Base-by-base conservation (phyloP, 2,329 filamentous ascomycete genomes). In the Aspergillus chevalieri region DNA sequence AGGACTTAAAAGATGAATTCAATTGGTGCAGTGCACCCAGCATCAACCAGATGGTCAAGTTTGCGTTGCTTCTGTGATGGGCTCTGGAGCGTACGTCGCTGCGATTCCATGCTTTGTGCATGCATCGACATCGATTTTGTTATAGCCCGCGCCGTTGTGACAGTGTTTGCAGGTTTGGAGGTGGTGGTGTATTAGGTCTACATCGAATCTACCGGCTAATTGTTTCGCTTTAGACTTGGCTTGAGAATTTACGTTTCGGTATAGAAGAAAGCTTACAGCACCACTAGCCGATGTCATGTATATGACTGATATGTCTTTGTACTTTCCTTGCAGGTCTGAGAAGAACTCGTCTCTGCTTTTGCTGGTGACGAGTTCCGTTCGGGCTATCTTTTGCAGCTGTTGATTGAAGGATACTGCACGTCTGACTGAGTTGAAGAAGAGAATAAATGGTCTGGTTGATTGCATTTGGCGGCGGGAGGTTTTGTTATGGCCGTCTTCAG, bases 51-150 rank as follows among this genome's bases (percentile, higher is more conserved):
- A 91, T 80, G 55, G 78, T 83, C 7, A 81, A 76, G 67, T 91
- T 87, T 49, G 87, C 87, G 87, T 91, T 28, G 86, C 81, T 64
- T 89, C 85, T 64, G 89, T 83, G 26, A 87, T 84, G 19, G 84
- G 83, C 0, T 78, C 80, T 6, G 86, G 86, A 0, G 84, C 83
- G 68, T 91, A 89, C 53, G 49, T 48, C 3, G 52, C 48, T 6
- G 26, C 28, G 28, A 85, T 86, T 19, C 91, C 84, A 42, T 71
- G 74, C 2, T 72, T 70, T 1, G 82, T 82, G 70, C 85, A 89
- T 41, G 84, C 82, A 30, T 74, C 61, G 4, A 87, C 72, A 65
- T 88, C 83, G 55, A 90, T 77, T 61, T 87, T 83, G 67, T 91
- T 87, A 67, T 91, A 91, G 17, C 17, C 17, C 17, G 17, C 17